Base-by-base conservation (phyloP, 345 rosid genomes). In the Kernera saxatilis region DNA sequence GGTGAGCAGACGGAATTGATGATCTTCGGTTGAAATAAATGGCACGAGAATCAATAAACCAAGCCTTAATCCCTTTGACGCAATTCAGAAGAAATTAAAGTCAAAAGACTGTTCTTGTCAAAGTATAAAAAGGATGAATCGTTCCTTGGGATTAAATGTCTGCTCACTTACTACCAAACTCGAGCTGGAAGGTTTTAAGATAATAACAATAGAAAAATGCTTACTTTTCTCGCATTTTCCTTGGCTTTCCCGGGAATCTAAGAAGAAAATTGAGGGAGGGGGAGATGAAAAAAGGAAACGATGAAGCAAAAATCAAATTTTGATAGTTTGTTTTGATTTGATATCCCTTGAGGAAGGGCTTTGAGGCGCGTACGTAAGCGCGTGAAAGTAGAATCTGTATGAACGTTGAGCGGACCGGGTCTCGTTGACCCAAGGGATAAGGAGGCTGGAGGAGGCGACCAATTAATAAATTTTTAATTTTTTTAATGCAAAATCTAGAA, bases 321-420 rank as follows among this genome's bases (percentile, higher is more conserved):
- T 4, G 54, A 0, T 61, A 30, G 41, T 14, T 19, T 71, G 41
- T 14, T 19, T 71, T 51, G 74, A 49, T 71, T 49, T 48, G 55
- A 54, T 68, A 1, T 8, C 17, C 3, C 2, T 26, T 26, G 25
- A 33, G 26, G n/a, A 10, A 30, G 22, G 9, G 11, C 2, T 11
- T 18, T 22, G 57, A 39, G 60, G 60, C 76, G 70, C 49, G 70
- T 70, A n/a, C 37, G 15, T 3, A 64, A 54, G 70, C 77, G 77
- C 77, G 77, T 72, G 57, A 5, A 3, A 0, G 22, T 15, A n/a
- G 0, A 21, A 61, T 49, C 14, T 27, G 74, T 26, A 43, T n/a
- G 35, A 23, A 21, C 12, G 17, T 10, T 53, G 56, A 53, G 55
- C 9, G 12, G 56, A 72, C 76, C 44, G 7, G 8, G 64, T 64